These are phyloP conservation scores for Xylariaceae sp. DNA, from an alignment of 2,329 filamentous ascomycete genomes.

Conservation along the genomic window DNA sequence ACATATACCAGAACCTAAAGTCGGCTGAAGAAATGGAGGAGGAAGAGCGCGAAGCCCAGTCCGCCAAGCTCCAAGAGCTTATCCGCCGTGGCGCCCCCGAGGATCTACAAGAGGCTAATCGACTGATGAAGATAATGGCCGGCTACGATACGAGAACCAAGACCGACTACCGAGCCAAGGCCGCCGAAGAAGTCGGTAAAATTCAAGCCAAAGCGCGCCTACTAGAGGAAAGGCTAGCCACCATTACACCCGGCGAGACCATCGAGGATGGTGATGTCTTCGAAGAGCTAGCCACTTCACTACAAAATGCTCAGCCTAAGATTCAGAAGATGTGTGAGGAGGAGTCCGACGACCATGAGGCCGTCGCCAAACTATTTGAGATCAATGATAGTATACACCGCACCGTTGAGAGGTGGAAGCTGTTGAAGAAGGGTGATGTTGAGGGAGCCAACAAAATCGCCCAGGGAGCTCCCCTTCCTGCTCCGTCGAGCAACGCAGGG, in stretches of 20 bases:
- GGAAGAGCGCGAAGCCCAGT: conserved; percentile 90
- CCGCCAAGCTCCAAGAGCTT: conserved; percentile 95
- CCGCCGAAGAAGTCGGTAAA: conserved; percentile 88
- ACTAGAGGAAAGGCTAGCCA: conserved; percentile 87
- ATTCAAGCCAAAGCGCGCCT: conserved; percentile 94
- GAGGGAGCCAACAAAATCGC: conserved; percentile 80
- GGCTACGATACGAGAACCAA: conserved; percentile 94
- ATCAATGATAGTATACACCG: conserved; percentile 99
- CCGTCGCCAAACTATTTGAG: conserved; percentile 89
- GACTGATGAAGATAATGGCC: conserved; percentile 98
- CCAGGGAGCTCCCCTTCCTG: conserved; percentile 59
- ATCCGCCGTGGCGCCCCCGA: conserved; percentile 89
- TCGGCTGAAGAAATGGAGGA: conserved; percentile 99
- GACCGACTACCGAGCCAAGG: conserved; percentile 96
- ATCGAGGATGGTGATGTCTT: conserved; percentile 67
- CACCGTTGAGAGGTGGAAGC: conserved; percentile 90
- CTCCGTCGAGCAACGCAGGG: conserved; percentile 41
- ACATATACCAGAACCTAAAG: conserved; percentile 70
- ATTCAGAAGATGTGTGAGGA: conserved; percentile 99
- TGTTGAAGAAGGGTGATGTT: conserved; percentile 92
- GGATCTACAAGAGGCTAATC: conserved; percentile 93
- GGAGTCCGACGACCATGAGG: conserved; percentile 94
- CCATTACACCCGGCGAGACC: conserved; percentile 74
- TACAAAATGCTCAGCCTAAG: conserved; percentile 94
- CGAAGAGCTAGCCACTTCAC: conserved; percentile 80